phyloP scores from a whole-genome alignment of 768 basidiomycete species.

The Rhodosporidiobolus sp. region DNA sequence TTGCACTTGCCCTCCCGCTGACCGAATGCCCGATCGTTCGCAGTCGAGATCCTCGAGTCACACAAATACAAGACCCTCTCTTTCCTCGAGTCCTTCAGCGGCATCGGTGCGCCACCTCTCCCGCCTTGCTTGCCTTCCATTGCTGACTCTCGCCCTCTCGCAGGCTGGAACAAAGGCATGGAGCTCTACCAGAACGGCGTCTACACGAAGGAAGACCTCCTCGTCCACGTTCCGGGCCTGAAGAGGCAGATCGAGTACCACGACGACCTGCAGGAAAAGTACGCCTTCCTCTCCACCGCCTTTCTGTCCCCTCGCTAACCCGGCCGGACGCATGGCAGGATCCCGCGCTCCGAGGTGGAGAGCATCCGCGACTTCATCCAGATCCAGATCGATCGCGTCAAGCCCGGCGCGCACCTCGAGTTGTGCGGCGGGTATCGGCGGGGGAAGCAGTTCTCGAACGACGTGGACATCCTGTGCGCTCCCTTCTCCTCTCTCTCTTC shows the following conservation, averaged over 20 bases:
- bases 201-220: constrained; percentile 4
- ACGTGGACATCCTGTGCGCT: constrained; percentile 25
- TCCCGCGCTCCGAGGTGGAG: constrained; percentile 20
- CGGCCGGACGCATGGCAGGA: neutral
- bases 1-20: no score
- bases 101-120: neutral
- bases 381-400: constrained; percentile 15
- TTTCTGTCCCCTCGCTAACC: neutral
- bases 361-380: constrained; percentile 10
- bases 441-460: constrained; percentile 18
- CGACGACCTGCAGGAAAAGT: constrained; percentile 2
- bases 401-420: neutral
- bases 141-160: neutral
- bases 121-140: no score
- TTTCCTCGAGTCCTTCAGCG: neutral
- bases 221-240: neutral
- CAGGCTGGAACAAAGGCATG: neutral
- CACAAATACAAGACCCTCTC: neutral
- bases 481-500: neutral
- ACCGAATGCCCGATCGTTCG: neutral
- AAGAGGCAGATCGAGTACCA: neutral
- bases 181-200: constrained; percentile 1
- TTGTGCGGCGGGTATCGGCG: constrained; percentile 25
- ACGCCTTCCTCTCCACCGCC: neutral
- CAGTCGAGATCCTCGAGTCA: neutral